Conservation (phyloP, 148 eudicot genomes). For the Silene uniflora region DNA sequence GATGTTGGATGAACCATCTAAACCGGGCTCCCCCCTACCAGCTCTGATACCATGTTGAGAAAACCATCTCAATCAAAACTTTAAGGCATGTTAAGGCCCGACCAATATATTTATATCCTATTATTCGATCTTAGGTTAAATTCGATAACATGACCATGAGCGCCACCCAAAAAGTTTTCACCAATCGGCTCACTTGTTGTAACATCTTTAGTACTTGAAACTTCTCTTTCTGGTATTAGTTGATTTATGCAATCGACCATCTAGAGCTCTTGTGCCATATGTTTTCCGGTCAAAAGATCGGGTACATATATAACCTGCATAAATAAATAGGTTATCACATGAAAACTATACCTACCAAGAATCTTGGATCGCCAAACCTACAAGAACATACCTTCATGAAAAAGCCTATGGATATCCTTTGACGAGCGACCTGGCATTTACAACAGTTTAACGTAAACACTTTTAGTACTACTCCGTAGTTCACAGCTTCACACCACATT, state of each 20-base stretch:
- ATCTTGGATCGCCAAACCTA: background rate
- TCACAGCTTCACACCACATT: too few species aligned
- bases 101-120: too few species aligned
- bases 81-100: too few species aligned
- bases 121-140: too few species aligned
- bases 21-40: too few species aligned
- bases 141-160: too few species aligned
- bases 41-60: too few species aligned
- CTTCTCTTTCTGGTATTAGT: background rate
- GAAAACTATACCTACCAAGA: background rate
- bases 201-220: background rate
- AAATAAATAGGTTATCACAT: background rate
- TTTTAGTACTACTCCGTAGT: too few species aligned
- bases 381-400: slow-evolving; percentile 19
- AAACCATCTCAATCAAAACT: too few species aligned
- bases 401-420: slow-evolving; percentile 16
- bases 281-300: slow-evolving; percentile 19
- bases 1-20: too few species aligned
- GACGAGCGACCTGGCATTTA: slow-evolving; percentile 17
- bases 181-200: background rate
- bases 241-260: background rate
- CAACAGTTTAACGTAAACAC: background rate
- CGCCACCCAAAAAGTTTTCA: too few species aligned
- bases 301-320: slow-evolving; percentile 26
- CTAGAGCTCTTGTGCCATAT: slow-evolving; percentile 4